Base-by-base conservation (phyloP, 768 basidiomycete genomes). In the Rickenella mellea region DNA sequence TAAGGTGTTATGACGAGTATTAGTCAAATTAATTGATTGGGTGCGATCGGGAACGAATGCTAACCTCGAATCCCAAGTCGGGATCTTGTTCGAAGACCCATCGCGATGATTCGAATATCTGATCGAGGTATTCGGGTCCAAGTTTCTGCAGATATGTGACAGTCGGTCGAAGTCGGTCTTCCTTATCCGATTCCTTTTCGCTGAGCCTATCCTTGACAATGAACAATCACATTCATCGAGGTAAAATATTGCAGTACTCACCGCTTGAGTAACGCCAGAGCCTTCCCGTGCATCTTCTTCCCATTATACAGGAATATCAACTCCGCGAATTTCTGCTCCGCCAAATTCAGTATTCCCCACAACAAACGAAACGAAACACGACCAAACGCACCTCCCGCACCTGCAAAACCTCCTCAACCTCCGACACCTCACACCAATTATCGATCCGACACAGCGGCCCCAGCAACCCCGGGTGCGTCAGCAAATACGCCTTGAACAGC, bases 371-470 rank as follows among this genome's bases (percentile, higher is more conserved):
- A 31, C 29, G 19, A 32, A 14, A 19, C 8, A 10, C 7, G 12
- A 40, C 37, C 8, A 28, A n/a, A 53, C 71, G 24, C 43, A 89
- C 93, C 76, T 84, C 81, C 27, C 83, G 74, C 22, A 74, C 76
- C 44, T 78, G 72, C 40, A 99, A 62, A 46, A 90, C 76, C 55
- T 86, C 90, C 57, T 99, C 92, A 1, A 93, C 88, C 53, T 93
- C 87, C 4, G 78, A 79, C 1, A 98, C 92, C 55, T 97, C 96
- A 60, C 94, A 98, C 91, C 92, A 99, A 60, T 96, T 98, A 2
- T 88, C 76, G 20, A 94, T 67, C 31, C 94, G 74, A 60, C 94
- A 98, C 39, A 97, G 61, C 24, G 88, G 78, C 0, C 88, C 90
- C 8, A 98, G 65, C 43, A 99, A 64, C 10, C 71, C 74, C 0